A percentile compares a stretch with the other conserved stretches of the same genome.
These are phyloP conservation scores for Aspergillus kassunensis DNA, from an alignment of 495 filamentous ascomycete species.

Conservation along the genomic window DNA sequence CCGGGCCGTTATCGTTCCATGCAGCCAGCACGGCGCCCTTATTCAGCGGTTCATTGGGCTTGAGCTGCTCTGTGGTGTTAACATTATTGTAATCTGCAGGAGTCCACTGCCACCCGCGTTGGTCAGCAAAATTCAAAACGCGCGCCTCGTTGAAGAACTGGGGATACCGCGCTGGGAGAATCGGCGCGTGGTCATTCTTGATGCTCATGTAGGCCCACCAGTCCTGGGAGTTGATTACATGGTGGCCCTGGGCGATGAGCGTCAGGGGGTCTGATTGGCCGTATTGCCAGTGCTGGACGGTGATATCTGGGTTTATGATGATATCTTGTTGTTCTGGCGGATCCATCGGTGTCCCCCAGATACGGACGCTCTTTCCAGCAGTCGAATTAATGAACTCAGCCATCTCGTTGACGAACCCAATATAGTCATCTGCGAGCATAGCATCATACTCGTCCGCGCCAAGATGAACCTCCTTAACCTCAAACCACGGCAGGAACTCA, in stretches of 20 bases:
- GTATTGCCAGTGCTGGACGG: slow-evolving; percentile 56
- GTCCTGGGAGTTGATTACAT: slow-evolving; percentile 52
- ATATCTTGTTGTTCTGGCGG: slow-evolving; percentile 37
- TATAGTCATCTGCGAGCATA: slow-evolving; percentile 48
- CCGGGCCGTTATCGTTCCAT: slow-evolving; percentile 56
- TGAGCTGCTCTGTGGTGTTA: slow-evolving; percentile 34
- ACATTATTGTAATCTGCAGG: slow-evolving; percentile 45
- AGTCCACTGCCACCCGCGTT: slow-evolving; percentile 46
- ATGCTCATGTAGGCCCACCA: slow-evolving; percentile 55
- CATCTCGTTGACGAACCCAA: slow-evolving; percentile 52
- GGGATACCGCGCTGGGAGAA: slow-evolving; percentile 50
- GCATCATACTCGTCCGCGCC: slow-evolving; percentile 55
- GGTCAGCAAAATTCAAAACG: slow-evolving; percentile 43
- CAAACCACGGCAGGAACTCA: slow-evolving; percentile 55
- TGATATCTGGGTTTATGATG: slow-evolving; percentile 39
- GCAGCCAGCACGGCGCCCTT: slow-evolving; percentile 51
- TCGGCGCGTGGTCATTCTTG: slow-evolving; percentile 53
- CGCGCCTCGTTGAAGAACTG: slow-evolving; percentile 49
- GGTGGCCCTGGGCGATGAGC: slow-evolving; percentile 38
- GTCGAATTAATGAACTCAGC: slow-evolving; percentile 38
- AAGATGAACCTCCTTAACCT: slow-evolving; percentile 53
- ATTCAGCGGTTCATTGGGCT: slow-evolving; percentile 24
- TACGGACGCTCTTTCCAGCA: slow-evolving; percentile 44
- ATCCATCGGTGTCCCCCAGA: slow-evolving; percentile 47
- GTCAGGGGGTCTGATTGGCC: slow-evolving; percentile 50